These are phyloP conservation scores for Fusarium lateritium DNA, from an alignment of 2,329 filamentous ascomycete species.

Conservation along the genomic window DNA sequence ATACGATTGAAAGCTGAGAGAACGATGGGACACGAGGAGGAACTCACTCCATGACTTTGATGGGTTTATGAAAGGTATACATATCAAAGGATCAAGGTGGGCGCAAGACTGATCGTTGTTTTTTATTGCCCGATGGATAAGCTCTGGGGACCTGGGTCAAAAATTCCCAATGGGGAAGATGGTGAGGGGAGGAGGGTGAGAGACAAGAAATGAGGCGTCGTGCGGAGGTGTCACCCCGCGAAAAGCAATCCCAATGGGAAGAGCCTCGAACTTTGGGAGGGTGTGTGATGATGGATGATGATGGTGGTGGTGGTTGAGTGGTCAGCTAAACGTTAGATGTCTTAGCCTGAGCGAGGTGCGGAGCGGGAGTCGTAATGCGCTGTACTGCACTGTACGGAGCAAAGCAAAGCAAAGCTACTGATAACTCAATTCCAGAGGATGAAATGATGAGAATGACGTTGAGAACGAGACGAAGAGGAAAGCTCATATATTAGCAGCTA, in stretches of 20 bases:
- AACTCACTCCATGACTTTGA: constrained; percentile 57
- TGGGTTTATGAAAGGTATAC: constrained; percentile 57
- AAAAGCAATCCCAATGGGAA: constrained; percentile 17
- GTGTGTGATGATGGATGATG: constrained; percentile 18
- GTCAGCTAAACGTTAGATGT: constrained; percentile 7
- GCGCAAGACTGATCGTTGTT: constrained; percentile 26
- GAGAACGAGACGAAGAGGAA: neutral
- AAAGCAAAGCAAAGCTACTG: too few species aligned
- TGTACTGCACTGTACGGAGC: neutral
- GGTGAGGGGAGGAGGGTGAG: constrained; percentile 33
- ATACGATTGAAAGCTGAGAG: constrained; percentile 18
- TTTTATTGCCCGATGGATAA: constrained; percentile 40
- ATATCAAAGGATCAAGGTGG: constrained; percentile 43
- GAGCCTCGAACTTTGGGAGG: constrained; percentile 37
- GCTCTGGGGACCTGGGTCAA: constrained; percentile 36
- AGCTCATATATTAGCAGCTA: constrained; percentile 7
- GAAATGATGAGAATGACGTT: constrained; percentile 25
- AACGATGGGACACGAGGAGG: constrained; percentile 9
- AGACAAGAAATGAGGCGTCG: constrained; percentile 32
- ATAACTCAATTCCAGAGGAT: constrained; percentile 22
- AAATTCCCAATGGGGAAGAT: constrained; percentile 42
- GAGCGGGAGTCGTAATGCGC: constrained; percentile 15
- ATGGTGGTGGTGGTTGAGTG: constrained; percentile 13
- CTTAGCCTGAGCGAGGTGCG: constrained; percentile 9
- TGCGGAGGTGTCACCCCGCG: constrained; percentile 42